Percentiles rank a stretch among this genome's conserved stretches.
Evolutionary conservation across 495 filamentous ascomycete genomes (phyloP).

Genomic region (Choiromyces venosus): DNA sequence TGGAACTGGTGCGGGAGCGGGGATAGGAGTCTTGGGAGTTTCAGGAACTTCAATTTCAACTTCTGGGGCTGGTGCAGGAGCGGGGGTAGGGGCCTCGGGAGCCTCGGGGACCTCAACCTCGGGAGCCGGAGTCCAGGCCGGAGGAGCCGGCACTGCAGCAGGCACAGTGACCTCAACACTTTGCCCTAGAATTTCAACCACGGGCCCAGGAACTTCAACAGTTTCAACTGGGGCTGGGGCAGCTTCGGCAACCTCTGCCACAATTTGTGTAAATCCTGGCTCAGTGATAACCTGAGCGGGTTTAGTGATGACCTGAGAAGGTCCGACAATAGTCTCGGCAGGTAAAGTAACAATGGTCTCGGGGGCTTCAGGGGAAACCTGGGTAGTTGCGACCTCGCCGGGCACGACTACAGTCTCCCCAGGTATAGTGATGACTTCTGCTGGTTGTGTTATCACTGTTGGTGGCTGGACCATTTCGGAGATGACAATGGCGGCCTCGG

Average conservation of each 20-base stretch:
- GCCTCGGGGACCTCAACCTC: conserved; percentile 3
- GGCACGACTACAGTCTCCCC: conserved; percentile 27
- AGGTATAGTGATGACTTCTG: conserved; percentile 26
- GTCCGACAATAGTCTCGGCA: conserved; percentile 25
- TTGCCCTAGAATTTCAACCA: conserved; percentile 12
- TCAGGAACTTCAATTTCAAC: conserved; percentile 4
- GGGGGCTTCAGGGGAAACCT: conserved; percentile 17
- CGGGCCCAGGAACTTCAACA: conserved; percentile 1
- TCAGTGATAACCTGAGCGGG: conserved; percentile 19
- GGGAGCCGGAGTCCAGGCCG: conserved; percentile 2
- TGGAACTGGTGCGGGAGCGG: too few species aligned
- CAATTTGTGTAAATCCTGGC: conserved; percentile 12
- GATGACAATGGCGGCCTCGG: conserved; percentile 8
- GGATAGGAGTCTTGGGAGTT: conserved; percentile 9
- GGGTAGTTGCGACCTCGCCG: conserved; percentile 17
- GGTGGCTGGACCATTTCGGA: conserved; percentile 15
- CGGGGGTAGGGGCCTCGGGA: conserved; percentile 9
- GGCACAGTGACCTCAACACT: conserved; percentile 1
- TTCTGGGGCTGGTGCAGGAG: too few species aligned
- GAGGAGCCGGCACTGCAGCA: not conserved
- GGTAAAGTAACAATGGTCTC: conserved; percentile 14
- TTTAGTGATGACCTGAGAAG: conserved; percentile 17
- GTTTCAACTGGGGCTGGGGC: conserved; percentile 8
- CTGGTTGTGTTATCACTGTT: conserved; percentile 26
- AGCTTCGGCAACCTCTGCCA: conserved; percentile 19